Evolutionary conservation across 208 protist genomes (phyloP).

Genomic region (Vickermania ingenoplastis): DNA sequence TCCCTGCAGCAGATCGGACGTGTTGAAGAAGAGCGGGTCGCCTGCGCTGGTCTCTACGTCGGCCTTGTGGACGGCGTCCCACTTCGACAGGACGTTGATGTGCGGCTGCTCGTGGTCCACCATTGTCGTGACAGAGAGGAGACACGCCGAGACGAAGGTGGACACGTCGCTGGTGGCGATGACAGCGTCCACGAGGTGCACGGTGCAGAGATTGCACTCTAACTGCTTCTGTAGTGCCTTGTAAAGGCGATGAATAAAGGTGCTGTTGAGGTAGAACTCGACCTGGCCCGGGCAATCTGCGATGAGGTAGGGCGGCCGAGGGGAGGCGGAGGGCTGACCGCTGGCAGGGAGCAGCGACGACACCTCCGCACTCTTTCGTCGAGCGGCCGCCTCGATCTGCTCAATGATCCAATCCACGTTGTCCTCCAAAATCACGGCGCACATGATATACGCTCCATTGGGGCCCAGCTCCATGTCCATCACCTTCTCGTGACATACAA

Average conservation of each 20-base stretch:
- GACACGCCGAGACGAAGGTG: conserved; percentile 93
- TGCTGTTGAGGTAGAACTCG: conserved; percentile 97
- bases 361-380: conserved; percentile 53
- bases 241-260: conserved; percentile 81
- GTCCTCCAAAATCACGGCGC: conserved; percentile 91
- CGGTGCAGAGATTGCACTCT: conserved; percentile 69
- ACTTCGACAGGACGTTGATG: conserved; percentile 97
- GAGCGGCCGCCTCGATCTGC: conserved; percentile 50
- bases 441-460: conserved; percentile 97
- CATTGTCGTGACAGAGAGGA: conserved; percentile 95
- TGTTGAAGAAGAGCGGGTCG: conserved; percentile 65
- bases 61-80: conserved; percentile 77
- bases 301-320: conserved; percentile 84
- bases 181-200: conserved; percentile 93
- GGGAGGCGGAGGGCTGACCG: not conserved
- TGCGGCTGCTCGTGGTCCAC: conserved; percentile 93
- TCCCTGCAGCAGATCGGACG: conserved; percentile 45
- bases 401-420: conserved; percentile 53
- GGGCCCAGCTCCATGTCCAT: conserved; percentile 96
- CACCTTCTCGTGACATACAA: conserved; percentile 84
- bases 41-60: conserved; percentile 76
- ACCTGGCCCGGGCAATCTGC: conserved; percentile 99
- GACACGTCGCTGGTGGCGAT: conserved; percentile 91
- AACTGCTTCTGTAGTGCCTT: conserved; percentile 45
- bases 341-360: conserved; percentile 8